Percentiles rank a stretch among this genome's conserved stretches.
Evolutionary conservation across 495 filamentous ascomycete genomes (phyloP).

Genomic region (Chaetomium cochliodes): DNA sequence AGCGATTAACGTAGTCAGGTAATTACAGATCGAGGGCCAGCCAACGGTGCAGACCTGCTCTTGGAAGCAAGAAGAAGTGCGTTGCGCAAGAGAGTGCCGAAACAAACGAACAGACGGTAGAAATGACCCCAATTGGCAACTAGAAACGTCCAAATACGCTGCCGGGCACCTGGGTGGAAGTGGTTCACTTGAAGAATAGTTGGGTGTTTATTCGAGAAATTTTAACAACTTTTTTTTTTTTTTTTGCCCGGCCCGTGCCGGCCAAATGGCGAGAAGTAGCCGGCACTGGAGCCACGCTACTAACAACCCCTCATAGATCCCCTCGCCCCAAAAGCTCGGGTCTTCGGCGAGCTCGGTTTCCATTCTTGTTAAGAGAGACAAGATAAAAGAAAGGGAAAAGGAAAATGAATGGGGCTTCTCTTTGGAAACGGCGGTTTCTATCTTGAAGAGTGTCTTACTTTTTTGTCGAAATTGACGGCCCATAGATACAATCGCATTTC

Average conservation of each 20-base stretch:
- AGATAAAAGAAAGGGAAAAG: too few species aligned
- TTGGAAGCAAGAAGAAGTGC: conserved; percentile 17
- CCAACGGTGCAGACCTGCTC: conserved; percentile 11
- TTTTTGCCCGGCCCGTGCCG: conserved; percentile 24
- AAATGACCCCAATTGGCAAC: conserved; percentile 21
- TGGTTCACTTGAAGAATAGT: background rate
- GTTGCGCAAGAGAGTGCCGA: background rate
- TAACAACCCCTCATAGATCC: conserved; percentile 11
- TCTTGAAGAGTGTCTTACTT: too few species aligned
- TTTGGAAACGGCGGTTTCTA: too few species aligned
- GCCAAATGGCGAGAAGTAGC: conserved; percentile 23
- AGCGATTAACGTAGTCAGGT: conserved; percentile 15
- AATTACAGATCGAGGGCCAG: conserved; percentile 18
- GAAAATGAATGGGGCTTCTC: too few species aligned
- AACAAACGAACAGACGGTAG: background rate
- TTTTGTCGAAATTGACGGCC: too few species aligned
- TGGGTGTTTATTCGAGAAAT: conserved; percentile 11
- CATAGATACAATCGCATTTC: too few species aligned
- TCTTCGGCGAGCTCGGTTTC: background rate
- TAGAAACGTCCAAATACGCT: conserved; percentile 3
- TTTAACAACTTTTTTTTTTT: conserved; percentile 25
- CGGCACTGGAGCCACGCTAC: conserved; percentile 26
- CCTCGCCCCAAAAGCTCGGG: conserved; percentile 2
- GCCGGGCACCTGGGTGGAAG: conserved; percentile 5
- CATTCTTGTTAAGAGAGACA: too few species aligned